Evolutionary conservation across 352 stramenopile species (phyloP).

Genomic region (Globisporangium middletonii): DNA sequence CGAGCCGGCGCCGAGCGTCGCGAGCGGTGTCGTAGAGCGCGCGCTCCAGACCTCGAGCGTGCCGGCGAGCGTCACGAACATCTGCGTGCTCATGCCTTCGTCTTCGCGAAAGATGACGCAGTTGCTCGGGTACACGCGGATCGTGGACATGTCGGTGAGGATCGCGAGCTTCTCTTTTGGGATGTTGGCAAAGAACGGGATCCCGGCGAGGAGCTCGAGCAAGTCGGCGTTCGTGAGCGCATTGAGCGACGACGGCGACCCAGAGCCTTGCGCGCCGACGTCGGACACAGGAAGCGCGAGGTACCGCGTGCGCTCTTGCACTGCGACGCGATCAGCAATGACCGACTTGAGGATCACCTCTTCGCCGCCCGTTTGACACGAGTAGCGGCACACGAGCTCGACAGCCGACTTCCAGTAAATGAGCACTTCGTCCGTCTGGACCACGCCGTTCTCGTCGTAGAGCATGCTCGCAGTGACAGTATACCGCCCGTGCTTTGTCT

Average conservation of each 20-base stretch:
- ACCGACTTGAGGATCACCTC: slow-evolving; percentile 63
- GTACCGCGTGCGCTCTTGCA: slow-evolving; percentile 38
- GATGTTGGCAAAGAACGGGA: slow-evolving; percentile 68
- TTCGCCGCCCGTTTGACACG: slow-evolving; percentile 42
- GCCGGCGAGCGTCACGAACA: slow-evolving; percentile 70
- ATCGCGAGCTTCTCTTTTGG: slow-evolving; percentile 48
- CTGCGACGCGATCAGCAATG: slow-evolving; percentile 37
- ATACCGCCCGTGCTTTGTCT: slow-evolving; percentile 18
- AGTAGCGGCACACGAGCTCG: slow-evolving; percentile 64
- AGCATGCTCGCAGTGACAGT: slow-evolving; percentile 12
- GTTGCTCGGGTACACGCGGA: slow-evolving; percentile 64
- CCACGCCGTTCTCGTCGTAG: slow-evolving; percentile 20
- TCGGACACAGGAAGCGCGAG: slow-evolving; percentile 28
- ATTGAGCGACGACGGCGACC: slow-evolving; percentile 42
- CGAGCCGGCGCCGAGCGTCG: slow-evolving; percentile 53
- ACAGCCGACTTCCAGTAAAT: slow-evolving; percentile 56
- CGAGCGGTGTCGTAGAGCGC: slow-evolving; percentile 33
- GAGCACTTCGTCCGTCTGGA: slow-evolving; percentile 41
- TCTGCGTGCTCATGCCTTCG: slow-evolving; percentile 70
- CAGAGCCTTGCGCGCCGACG: slow-evolving; percentile 18
- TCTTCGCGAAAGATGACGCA: slow-evolving; percentile 70
- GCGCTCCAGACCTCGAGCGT: slow-evolving; percentile 62
- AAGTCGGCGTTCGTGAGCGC: slow-evolving; percentile 65
- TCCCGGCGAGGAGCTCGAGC: slow-evolving; percentile 47
- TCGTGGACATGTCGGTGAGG: slow-evolving; percentile 71